Conservation (phyloP, 441 rosid species). For the Gossypium davidsonii region DNA sequence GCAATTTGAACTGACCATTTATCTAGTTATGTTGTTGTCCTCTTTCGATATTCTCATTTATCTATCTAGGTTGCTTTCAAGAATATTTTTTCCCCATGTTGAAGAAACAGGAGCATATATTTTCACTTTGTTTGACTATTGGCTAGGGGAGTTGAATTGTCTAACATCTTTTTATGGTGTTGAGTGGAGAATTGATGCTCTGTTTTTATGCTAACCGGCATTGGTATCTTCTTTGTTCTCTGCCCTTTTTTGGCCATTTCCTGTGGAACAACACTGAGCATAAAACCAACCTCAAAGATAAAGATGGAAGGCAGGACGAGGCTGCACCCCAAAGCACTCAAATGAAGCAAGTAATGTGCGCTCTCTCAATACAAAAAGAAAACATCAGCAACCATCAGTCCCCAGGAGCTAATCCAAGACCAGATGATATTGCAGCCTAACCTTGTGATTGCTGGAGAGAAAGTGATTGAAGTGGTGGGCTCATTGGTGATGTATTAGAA, state of each 20-base stretch:
- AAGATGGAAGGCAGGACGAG: neutral
- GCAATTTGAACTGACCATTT: neutral
- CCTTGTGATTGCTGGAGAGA: neutral
- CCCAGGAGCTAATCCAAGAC: neutral
- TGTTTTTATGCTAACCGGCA: constrained; percentile 3
- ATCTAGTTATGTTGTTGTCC: neutral
- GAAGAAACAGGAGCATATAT: neutral
- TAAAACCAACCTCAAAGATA: neutral
- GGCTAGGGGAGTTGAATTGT: neutral
- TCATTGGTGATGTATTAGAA: neutral
- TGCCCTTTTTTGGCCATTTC: neutral
- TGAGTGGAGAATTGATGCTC: neutral
- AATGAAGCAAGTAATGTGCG: neutral
- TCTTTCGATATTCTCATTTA: neutral
- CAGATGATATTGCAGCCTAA: neutral
- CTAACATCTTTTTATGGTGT: neutral
- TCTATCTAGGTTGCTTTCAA: neutral
- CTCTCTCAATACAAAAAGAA: neutral
- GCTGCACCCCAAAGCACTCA: neutral
- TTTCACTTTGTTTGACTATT: neutral
- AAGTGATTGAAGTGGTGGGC: neutral
- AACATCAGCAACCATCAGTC: neutral
- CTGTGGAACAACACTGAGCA: neutral
- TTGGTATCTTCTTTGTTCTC: neutral
- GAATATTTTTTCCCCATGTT: neutral